These are phyloP conservation scores for Monosporozyma aerobia DNA, from an alignment of 805 yeast genomes.

Conservation along the genomic window DNA sequence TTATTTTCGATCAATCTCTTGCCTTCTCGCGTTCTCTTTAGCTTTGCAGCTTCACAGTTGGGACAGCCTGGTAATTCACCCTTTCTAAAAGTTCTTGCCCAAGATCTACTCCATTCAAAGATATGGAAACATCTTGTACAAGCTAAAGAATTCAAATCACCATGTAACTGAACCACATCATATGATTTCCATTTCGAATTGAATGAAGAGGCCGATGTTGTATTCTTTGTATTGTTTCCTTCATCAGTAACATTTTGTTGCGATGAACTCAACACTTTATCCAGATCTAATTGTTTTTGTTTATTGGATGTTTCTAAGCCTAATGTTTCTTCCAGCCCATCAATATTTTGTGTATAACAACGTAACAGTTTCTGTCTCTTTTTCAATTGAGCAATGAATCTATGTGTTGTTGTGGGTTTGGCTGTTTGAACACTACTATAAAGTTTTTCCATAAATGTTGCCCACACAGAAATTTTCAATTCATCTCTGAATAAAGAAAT, in stretches of 20 bases:
- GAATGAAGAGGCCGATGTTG: conserved; percentile 10
- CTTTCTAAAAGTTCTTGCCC: conserved; percentile 37
- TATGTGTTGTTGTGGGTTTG: conserved; percentile 75
- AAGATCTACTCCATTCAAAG: conserved; percentile 53
- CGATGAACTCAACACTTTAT: neutral
- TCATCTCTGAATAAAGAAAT: conserved; percentile 67
- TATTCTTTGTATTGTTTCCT: neutral
- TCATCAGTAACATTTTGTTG: neutral
- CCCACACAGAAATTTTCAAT: conserved; percentile 60
- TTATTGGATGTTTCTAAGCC: conserved; percentile 54
- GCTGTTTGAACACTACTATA: conserved; percentile 58
- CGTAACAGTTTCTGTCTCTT: conserved; percentile 60
- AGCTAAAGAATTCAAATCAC: conserved; percentile 65
- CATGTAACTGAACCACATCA: conserved; percentile 86
- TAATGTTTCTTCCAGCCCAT: conserved; percentile 65
- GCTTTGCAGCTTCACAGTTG: conserved; percentile 47
- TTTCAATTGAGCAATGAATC: conserved; percentile 51
- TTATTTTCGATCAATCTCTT: conserved; percentile 62
- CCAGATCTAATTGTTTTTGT: neutral
- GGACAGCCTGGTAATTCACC: conserved; percentile 77
- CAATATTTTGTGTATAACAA: conserved; percentile 93
- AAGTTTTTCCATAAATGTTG: conserved; percentile 79
- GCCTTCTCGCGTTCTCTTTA: conserved; percentile 53
- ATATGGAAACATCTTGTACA: conserved; percentile 63
- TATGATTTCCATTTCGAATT: conserved; percentile 45